Base-by-base conservation (phyloP, 495 filamentous ascomycete genomes). In the Talaromyces adpressus region DNA sequence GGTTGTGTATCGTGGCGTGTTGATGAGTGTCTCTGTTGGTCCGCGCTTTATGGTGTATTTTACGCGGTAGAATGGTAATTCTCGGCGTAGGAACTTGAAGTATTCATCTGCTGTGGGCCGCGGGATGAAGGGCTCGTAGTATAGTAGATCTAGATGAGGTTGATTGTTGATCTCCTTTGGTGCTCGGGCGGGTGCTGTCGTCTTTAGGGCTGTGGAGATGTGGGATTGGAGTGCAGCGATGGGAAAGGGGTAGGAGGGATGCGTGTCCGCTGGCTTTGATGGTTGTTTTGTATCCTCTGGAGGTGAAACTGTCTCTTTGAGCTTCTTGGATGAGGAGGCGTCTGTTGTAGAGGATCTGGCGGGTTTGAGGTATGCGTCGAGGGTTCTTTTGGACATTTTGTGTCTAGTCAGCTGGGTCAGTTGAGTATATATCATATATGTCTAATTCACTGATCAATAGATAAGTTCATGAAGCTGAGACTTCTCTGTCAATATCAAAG, bases 21-120 rank as follows among this genome's bases (percentile, higher is more conserved):
- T 84, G 62, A 91, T 84, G 5, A 75, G 65, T 0, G 84, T 87
- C n/a, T 85, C 78, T 0, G 78, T 64, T 0, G 78, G 75, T 4
- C 79, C 81, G 27, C 88, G 79, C 53, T 83, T 85, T 67, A 89
- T 89, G 12, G 75, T 81, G 70, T 92, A 91, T 60, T 84, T 76
- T 0, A 91, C 89, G 16, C 87, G 79, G 70, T 91, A 91, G 72
- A 91, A 92, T 52, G 86, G 86, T 9, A 91, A 70, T 52, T 85
- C 76, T 12, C 71, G 66, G 0, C 87, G 81, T 0, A 91, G 78
- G 70, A 88, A 88, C 12, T 85, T 68, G 74, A 90, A 92, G 0
- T 91, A 77, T 59, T 85, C 75, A 14, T 73, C 77, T 7, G 81
- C 73, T 14, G 83, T 75, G 6, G 73, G 61, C 8, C 76, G 69